A percentile compares a stretch with the other conserved stretches of the same genome.
These are phyloP conservation scores for Wickerhamomyces pijperi DNA, from an alignment of 805 yeast species.

Conservation along the genomic window DNA sequence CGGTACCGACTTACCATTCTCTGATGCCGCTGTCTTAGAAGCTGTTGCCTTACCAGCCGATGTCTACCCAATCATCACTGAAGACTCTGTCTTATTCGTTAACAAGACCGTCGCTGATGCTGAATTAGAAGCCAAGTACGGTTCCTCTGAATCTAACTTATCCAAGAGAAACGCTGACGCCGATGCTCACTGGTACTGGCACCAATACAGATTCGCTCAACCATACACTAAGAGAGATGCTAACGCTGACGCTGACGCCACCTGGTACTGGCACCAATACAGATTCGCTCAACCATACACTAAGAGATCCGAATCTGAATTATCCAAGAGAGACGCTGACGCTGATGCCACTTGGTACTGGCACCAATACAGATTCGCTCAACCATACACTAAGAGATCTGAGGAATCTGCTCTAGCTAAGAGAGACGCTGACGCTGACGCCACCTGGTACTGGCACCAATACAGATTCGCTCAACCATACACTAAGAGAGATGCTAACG, in stretches of 20 bases:
- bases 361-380: conserved; percentile 10
- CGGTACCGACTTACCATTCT: conserved; percentile 18
- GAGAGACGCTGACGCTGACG: conserved; percentile 12
- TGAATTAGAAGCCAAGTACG: conserved; percentile 7
- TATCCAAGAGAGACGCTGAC: too few relatives aligned
- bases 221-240: conserved; percentile 13
- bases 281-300: too few relatives aligned
- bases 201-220: conserved; percentile 9
- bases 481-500: conserved; percentile 11
- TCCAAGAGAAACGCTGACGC: too few relatives aligned
- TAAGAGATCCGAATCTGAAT: too few relatives aligned
- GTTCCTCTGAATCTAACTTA: neutral
- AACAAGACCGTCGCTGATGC: conserved; percentile 15
- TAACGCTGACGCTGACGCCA: conserved; percentile 13
- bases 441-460: conserved; percentile 14
- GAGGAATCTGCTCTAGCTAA: too few relatives aligned
- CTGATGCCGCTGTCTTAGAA: conserved; percentile 17
- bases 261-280: too few relatives aligned
- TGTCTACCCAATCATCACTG: conserved; percentile 14
- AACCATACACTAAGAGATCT: conserved; percentile 13
- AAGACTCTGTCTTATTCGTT: conserved; percentile 17
- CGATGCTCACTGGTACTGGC: too few relatives aligned
- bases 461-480: conserved; percentile 12
- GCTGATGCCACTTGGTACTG: conserved; percentile 7
- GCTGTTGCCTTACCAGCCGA: conserved; percentile 14